Conservation (phyloP, 495 filamentous ascomycete genomes). For the Aspergillus affinis region DNA sequence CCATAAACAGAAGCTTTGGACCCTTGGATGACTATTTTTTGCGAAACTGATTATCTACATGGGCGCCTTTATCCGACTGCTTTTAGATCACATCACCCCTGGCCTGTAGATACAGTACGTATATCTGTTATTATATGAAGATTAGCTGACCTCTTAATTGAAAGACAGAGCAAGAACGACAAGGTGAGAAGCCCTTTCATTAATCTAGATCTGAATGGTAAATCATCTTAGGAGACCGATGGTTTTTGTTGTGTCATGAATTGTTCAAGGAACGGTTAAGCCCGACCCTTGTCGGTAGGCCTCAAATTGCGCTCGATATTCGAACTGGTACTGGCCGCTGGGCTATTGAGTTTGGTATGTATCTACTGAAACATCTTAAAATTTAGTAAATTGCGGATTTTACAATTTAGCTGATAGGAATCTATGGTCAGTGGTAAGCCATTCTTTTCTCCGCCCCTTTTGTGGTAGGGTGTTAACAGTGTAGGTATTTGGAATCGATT, state of each 20-base stretch:
- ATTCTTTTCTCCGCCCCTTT: not conserved
- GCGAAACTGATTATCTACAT: not conserved
- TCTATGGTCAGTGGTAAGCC: not conserved
- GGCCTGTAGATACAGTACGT: not conserved
- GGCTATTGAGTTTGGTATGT: not conserved
- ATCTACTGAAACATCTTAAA: not conserved
- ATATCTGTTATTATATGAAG: not conserved
- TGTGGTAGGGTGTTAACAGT: not conserved
- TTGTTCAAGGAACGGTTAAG: not conserved
- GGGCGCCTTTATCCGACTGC: not conserved
- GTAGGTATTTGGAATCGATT: not conserved
- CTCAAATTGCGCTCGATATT: not conserved
- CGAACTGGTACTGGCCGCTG: not conserved
- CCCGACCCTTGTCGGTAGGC: not conserved
- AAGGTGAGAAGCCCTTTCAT: not conserved
- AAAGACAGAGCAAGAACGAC: not conserved
- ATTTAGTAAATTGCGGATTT: not conserved
- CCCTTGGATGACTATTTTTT: not conserved
- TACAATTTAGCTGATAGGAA: not conserved
- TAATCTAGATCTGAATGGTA: not conserved
- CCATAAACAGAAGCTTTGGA: not conserved
- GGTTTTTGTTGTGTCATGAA: not conserved
- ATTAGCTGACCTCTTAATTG: not conserved
- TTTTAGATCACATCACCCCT: not conserved
- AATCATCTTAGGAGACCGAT: not conserved